Percentiles rank a stretch among this genome's conserved stretches.
Evolutionary conservation across 208 protist genomes (phyloP).

Genomic region (Crithidia thermophila): DNA sequence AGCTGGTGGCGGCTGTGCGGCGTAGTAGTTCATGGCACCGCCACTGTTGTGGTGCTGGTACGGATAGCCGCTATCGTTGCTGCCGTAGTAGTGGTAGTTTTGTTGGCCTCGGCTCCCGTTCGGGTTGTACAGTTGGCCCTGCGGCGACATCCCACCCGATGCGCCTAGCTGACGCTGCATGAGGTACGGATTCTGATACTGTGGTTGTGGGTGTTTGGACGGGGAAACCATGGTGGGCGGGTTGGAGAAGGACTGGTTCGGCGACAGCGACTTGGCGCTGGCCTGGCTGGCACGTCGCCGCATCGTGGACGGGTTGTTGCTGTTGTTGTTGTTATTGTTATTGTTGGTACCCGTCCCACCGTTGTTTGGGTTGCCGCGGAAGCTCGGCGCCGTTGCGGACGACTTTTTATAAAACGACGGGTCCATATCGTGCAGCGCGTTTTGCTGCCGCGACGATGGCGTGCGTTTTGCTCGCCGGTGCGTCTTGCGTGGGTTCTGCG

Average conservation of each 20-base stretch:
- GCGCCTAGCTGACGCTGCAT: too few species aligned
- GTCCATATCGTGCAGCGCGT: constrained; percentile 12
- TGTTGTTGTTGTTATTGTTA: neutral
- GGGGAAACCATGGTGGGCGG: constrained; percentile 1
- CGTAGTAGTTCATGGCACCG: too few species aligned
- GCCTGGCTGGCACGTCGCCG: constrained; percentile 1
- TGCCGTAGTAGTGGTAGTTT: too few species aligned
- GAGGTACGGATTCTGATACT: too few species aligned
- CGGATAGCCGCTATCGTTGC: too few species aligned
- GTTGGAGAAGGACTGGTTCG: neutral
- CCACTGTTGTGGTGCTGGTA: too few species aligned
- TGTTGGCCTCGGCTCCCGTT: too few species aligned
- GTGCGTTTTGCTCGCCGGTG: neutral
- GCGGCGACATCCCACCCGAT: too few species aligned
- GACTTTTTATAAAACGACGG: constrained; percentile 14
- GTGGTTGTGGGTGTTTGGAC: neutral
- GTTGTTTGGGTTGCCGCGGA: constrained; percentile 3
- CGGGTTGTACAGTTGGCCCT: constrained; percentile 1
- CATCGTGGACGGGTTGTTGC: neutral
- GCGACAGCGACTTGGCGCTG: neutral
- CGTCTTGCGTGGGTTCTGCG: neutral
- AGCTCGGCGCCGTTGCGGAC: constrained; percentile 8
- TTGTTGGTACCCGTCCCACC: too few species aligned
- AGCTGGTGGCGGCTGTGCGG: too few species aligned
- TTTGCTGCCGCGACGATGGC: constrained; percentile 4